Conservation (phyloP, 1,284 basidiomycete genomes). For the Grifola frondosa region DNA sequence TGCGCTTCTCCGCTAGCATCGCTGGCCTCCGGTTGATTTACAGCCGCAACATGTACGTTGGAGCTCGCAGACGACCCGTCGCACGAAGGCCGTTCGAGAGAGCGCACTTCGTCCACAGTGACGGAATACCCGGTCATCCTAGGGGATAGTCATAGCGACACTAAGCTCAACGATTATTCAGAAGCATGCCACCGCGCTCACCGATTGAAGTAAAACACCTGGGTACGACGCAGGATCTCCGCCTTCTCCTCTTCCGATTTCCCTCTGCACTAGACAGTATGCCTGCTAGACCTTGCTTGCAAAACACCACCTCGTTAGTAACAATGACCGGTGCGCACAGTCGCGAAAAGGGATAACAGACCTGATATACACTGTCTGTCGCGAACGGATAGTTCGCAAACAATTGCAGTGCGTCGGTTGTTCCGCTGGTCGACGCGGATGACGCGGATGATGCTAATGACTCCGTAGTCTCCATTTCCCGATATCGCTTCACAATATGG, state of each 20-base stretch:
- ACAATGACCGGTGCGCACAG: not conserved
- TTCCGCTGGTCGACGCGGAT: too few relatives aligned
- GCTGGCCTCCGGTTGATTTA: not conserved
- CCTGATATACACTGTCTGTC: conserved; percentile 59
- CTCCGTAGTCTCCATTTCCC: too few relatives aligned
- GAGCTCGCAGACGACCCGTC: not conserved
- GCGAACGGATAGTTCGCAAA: conserved; percentile 46
- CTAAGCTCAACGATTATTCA: not conserved
- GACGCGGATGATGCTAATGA: too few relatives aligned
- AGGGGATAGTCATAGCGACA: not conserved
- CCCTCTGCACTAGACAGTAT: conserved; percentile 45
- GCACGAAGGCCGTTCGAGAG: not conserved
- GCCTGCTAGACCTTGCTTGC: conserved; percentile 63
- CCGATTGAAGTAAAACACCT: conserved; percentile 75
- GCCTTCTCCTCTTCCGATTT: conserved; percentile 43
- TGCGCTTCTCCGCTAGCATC: conserved; percentile 34
- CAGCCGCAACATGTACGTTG: not conserved
- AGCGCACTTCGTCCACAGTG: conserved; percentile 24
- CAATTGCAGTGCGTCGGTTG: not conserved
- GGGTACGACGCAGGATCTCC: conserved; percentile 49
- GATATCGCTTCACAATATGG: too few relatives aligned
- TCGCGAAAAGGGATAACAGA: too few relatives aligned
- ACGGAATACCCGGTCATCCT: conserved; percentile 24
- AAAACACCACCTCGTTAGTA: not conserved
- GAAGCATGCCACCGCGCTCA: conserved; percentile 28